Percentiles rank a stretch among this genome's conserved stretches.
Conservation (phyloP, 2,329 filamentous ascomycete genomes). For the Neurospora sp. region DNA sequence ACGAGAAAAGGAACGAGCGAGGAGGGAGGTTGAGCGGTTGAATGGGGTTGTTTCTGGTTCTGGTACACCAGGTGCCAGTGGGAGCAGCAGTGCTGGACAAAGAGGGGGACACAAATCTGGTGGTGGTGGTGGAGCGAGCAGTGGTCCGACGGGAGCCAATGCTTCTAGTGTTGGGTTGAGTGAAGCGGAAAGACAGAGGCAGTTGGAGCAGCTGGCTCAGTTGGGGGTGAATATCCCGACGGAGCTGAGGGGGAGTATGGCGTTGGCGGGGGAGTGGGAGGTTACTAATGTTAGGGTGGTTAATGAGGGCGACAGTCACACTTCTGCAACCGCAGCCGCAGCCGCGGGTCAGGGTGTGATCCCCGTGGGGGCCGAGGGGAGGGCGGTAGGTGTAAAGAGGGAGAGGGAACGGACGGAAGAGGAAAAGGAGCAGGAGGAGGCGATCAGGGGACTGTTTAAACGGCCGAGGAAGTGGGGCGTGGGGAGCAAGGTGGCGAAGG, state of each 20-base stretch:
- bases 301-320: background rate
- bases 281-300: constrained; percentile 54
- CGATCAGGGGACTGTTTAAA: constrained; percentile 49
- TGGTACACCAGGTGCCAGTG: constrained; percentile 14
- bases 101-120: background rate
- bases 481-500: constrained; percentile 38
- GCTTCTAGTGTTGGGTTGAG: constrained; percentile 34
- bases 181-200: constrained; percentile 63
- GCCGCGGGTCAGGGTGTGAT: constrained; percentile 19
- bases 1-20: constrained; percentile 72
- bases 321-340: background rate
- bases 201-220: constrained; percentile 78
- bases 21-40: constrained; percentile 74
- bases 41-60: constrained; percentile 59
- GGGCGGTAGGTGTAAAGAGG: constrained; percentile 36
- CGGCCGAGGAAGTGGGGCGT: constrained; percentile 45
- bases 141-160: background rate
- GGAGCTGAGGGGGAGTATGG: constrained; percentile 68
- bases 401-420: constrained; percentile 48
- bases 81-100: background rate
- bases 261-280: constrained; percentile 83
- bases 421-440: constrained; percentile 50
- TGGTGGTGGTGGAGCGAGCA: constrained; percentile 17
- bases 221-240: constrained; percentile 80
- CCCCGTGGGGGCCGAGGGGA: constrained; percentile 22